Evolutionary conservation across 2,329 filamentous ascomycete genomes (phyloP), one percentile per base, ranked within the genome.

Genomic region (Diaporthe aspalathi): DNA sequence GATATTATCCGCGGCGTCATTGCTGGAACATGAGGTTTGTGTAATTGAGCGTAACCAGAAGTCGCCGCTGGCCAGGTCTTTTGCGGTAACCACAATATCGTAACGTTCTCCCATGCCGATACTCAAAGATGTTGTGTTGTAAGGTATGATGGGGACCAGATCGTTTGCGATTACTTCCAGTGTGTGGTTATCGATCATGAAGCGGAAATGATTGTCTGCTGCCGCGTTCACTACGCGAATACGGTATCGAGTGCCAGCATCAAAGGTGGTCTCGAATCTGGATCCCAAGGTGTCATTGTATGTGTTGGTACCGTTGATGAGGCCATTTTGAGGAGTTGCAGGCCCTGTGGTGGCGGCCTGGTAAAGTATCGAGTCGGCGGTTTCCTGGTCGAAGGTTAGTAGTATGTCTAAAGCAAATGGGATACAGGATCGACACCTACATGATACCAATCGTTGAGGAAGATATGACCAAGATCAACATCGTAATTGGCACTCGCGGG

Each of bases 361-460:
- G 2, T 68, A 35, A 40, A 78, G 81, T 2, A 84, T 74, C 67
- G 82, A 74, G 54, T 83, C 82, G 1, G 81, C 81, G 0, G 83
- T 84, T 12, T 73, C 72, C 70, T 87, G 85, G 73, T 84, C 83
- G 11, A 56, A 1, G 7, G 7, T 17, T 16, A 43, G 7, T 38
- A 24, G 29, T 38, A 24, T 35, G 8, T 43, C 40, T 16, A 32
- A 9, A 56, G 29, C 14, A 38, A 38, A 2, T n/a, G 17, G 8
- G 8, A n/a, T 9, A 7, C 5, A 11, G 5, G 29, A 8, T 38
- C 14, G 5, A 2, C 11, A 56, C 53, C 9, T 16, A 56, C 53
- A 38, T 56, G 53, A 12, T 56, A 56, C 87, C 88, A 91, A 74
- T 91, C 90, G 14, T 84, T 86, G 2, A 91, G 76, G 20, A 89